A percentile compares a stretch with the other conserved stretches of the same genome.
phyloP scores from a whole-genome alignment of 2,329 filamentous ascomycete genomes.

The Talaromyces islandicus region DNA sequence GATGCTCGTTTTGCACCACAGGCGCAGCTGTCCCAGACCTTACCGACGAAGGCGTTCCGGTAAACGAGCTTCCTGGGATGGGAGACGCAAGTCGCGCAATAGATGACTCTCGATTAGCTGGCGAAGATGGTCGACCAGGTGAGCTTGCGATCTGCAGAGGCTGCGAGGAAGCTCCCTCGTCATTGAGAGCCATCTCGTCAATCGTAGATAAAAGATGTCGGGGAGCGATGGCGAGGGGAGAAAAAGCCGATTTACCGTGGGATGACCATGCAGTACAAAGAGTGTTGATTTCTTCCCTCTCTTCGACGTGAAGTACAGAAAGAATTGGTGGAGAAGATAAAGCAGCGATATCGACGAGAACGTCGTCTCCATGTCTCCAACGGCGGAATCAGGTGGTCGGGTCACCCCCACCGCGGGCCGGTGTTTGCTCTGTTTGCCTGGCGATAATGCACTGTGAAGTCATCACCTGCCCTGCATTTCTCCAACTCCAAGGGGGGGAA shows the following conservation, averaged over 20 bases:
- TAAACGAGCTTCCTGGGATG: slow-evolving; percentile 41
- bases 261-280: background rate
- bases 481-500: background rate
- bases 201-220: background rate
- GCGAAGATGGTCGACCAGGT: slow-evolving; percentile 26
- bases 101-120: slow-evolving; percentile 45
- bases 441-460: slow-evolving; percentile 7
- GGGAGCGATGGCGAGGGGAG: background rate
- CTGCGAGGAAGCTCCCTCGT: slow-evolving; percentile 29
- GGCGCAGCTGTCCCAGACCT: slow-evolving; percentile 30
- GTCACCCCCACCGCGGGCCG: background rate
- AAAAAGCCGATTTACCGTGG: background rate
- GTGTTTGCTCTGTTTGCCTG: slow-evolving; percentile 10
- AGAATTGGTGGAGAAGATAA: background rate
- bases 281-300: background rate
- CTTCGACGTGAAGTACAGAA: background rate
- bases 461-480: background rate
- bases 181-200: slow-evolving; percentile 27
- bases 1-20: slow-evolving; percentile 49
- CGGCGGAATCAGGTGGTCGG: background rate
- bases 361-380: background rate
- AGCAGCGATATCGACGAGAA: background rate
- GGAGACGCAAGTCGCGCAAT: slow-evolving; percentile 53
- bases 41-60: slow-evolving; percentile 17
- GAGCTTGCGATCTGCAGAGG: slow-evolving; percentile 28